Percentiles rank a stretch among this genome's conserved stretches.
Conservation (phyloP, 257 asterid genomes). For the Forsythia suspensa region DNA sequence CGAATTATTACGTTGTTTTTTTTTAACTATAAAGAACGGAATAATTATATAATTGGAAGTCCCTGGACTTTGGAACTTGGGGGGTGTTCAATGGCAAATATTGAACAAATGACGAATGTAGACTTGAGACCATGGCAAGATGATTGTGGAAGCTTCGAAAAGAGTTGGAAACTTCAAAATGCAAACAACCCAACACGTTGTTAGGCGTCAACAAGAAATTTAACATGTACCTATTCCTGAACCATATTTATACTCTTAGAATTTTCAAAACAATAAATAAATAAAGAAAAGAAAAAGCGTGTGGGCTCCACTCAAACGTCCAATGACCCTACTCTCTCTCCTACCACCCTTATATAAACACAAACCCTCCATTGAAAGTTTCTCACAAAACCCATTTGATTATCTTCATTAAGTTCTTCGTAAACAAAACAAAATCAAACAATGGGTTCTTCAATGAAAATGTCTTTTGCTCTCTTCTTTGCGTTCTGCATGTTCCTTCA, state of each 20-base stretch:
- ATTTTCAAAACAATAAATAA: background rate
- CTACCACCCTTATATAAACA: constrained; percentile 21
- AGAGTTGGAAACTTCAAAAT: constrained; percentile 20
- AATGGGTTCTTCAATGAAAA: constrained; percentile 56
- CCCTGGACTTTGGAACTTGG: no score
- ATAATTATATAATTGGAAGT: background rate
- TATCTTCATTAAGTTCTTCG: background rate
- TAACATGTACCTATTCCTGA: background rate
- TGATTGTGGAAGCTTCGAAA: constrained; percentile 1
- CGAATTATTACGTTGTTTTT: no score
- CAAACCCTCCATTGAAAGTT: constrained; percentile 13
- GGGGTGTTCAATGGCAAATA: no score
- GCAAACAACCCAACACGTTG: constrained; percentile 35
- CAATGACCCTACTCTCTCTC: background rate
- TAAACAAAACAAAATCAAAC: background rate
- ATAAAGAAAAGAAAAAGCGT: background rate
- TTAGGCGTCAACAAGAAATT: constrained; percentile 5
- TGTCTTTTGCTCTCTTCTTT: constrained; percentile 37
- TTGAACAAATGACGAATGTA: background rate
- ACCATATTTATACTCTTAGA: background rate
- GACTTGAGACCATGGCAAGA: background rate
- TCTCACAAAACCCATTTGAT: constrained; percentile 19
- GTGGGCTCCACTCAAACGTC: constrained; percentile 3
- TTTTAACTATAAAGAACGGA: no score
- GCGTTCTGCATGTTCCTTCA: constrained; percentile 37